Conservation (phyloP, 2,329 filamentous ascomycete genomes). For the Aspergillus clavatus region DNA sequence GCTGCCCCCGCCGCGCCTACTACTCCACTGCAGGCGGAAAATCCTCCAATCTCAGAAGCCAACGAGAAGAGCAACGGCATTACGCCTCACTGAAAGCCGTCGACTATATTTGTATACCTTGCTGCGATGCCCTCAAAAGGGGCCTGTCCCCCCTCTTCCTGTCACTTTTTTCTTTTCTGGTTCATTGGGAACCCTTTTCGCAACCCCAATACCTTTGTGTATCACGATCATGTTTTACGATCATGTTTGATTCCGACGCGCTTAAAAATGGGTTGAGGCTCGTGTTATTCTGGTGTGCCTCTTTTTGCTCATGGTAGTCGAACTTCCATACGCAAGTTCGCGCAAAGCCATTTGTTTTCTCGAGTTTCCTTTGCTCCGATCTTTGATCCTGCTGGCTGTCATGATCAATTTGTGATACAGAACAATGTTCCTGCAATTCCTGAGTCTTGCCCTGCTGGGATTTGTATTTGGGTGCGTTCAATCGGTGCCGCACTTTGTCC, state of each 20-base stretch:
- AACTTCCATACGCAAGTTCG: neutral
- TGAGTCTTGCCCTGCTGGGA: too few relatives aligned
- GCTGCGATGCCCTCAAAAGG: neutral
- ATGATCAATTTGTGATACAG: neutral
- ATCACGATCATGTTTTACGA: too few relatives aligned
- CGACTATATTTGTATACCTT: neutral
- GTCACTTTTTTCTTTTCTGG: neutral
- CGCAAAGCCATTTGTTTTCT: neutral
- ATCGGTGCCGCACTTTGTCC: too few relatives aligned
- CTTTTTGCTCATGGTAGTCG: neutral
- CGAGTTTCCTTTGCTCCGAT: neutral
- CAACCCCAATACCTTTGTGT: too few relatives aligned
- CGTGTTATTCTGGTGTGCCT: neutral
- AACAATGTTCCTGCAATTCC: slow-evolving; percentile 3
- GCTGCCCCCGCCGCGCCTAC: neutral
- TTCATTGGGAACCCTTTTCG: neutral
- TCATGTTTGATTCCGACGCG: too few relatives aligned
- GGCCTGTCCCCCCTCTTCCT: neutral
- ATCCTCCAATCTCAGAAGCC: neutral
- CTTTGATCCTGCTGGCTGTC: neutral
- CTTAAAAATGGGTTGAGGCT: neutral
- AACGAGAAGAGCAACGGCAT: neutral
- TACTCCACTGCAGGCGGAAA: neutral
- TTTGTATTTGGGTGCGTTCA: too few relatives aligned
- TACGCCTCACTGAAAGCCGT: neutral